Conservation (phyloP, 176 grass and related monocot genomes). For the Guadua angustifolia region DNA sequence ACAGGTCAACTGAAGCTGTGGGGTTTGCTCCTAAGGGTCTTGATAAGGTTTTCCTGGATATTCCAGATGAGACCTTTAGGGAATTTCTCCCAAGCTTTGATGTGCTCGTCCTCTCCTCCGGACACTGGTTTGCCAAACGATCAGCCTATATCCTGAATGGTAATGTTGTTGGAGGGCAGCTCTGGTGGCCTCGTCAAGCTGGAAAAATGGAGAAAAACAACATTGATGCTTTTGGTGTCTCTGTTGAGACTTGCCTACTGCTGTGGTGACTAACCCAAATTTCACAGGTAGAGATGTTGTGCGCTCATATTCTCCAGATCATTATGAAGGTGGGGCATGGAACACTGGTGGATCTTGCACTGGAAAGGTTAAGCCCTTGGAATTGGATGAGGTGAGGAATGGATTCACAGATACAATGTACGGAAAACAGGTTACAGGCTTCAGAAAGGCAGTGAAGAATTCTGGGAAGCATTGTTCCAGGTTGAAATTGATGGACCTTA, state of each 20-base stretch:
- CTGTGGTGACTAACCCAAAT: conserved; percentile 72
- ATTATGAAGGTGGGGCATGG: conserved; percentile 92
- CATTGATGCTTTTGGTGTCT: conserved; percentile 76
- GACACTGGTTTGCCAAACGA: conserved; percentile 91
- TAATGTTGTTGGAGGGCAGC: conserved; percentile 77
- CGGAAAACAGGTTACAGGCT: conserved; percentile 66
- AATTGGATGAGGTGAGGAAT: conserved; percentile 54
- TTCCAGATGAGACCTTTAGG: conserved; percentile 85
- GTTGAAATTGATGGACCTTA: conserved; percentile 91
- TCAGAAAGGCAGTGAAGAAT: conserved; percentile 65
- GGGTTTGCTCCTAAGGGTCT: conserved; percentile 65
- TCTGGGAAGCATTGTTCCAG: conserved; percentile 47
- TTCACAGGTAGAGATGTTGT: conserved; percentile 79
- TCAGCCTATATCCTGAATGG: conserved; percentile 74
- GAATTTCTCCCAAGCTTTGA: conserved; percentile 77
- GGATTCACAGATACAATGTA: conserved; percentile 83
- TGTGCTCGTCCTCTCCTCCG: conserved; percentile 88
- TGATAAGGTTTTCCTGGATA: conserved; percentile 84
- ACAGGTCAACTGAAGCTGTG: conserved; percentile 59
- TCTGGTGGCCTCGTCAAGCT: conserved; percentile 75
- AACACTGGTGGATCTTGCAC: conserved; percentile 91
- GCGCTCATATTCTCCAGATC: conserved; percentile 86
- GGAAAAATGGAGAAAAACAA: conserved; percentile 86
- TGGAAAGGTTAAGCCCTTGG: conserved; percentile 68
- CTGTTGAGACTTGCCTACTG: conserved; percentile 76